Conservation (phyloP, 495 filamentous ascomycete genomes). For the Tuber melanosporum region DNA sequence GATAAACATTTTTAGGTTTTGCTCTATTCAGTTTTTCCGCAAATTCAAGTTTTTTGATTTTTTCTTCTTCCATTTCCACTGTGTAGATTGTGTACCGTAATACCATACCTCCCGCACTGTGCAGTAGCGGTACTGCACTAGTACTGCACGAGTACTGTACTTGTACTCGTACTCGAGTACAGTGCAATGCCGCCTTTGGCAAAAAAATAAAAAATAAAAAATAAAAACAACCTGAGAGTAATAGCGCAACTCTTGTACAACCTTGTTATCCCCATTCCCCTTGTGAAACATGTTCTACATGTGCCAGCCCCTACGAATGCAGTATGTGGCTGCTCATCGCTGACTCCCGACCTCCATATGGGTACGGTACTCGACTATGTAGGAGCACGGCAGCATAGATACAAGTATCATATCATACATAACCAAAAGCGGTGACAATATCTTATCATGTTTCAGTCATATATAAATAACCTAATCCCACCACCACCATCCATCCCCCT, state of each 20-base stretch:
- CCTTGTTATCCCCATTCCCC: neutral
- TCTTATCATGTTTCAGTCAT: neutral
- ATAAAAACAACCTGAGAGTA: neutral
- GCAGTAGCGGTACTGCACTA: neutral
- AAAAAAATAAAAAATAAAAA: neutral
- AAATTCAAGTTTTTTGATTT: neutral
- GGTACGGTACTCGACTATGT: no score
- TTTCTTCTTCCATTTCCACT: neutral
- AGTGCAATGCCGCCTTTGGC: neutral
- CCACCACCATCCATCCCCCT: neutral
- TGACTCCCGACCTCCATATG: no score
- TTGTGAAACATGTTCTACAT: neutral
- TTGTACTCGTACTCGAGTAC: no score
- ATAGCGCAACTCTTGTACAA: neutral
- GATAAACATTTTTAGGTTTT: neutral
- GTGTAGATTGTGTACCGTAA: neutral
- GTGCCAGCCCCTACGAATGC: no score
- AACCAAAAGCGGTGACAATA: neutral
- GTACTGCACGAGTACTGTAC: no score
- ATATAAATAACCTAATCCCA: neutral
- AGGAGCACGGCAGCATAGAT: no score
- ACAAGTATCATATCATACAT: neutral
- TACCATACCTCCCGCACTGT: neutral
- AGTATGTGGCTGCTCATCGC: no score
- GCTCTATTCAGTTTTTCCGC: neutral